Evolutionary conservation across 2,329 filamentous ascomycete species (phyloP).

Genomic region (Aspergillus cejpii): DNA sequence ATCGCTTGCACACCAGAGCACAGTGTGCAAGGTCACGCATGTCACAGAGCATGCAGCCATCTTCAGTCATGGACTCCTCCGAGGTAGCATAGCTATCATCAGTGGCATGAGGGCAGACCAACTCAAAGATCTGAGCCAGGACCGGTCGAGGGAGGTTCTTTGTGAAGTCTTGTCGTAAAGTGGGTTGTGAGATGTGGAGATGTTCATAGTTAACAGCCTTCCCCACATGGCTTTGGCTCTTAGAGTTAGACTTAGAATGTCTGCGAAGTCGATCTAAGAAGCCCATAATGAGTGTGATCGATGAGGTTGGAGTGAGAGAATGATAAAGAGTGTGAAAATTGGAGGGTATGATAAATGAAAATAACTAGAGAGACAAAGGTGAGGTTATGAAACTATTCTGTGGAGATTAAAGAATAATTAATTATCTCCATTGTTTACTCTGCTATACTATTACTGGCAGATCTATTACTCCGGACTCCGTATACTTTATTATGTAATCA

Average conservation of each 20-base stretch:
- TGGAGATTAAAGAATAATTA: no score
- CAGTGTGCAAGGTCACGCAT: constrained; percentile 80
- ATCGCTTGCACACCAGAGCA: constrained; percentile 64
- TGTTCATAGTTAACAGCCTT: constrained; percentile 19
- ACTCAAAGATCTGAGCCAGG: constrained; percentile 68
- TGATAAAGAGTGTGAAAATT: background rate
- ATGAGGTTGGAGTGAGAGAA: constrained; percentile 3
- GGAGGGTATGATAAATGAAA: no score
- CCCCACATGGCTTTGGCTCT: constrained; percentile 24
- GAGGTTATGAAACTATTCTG: no score
- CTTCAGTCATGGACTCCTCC: constrained; percentile 69
- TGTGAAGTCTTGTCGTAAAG: constrained; percentile 33
- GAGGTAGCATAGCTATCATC: constrained; percentile 76
- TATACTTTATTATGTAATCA: no score
- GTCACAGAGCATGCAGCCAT: constrained; percentile 89
- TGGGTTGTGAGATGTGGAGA: constrained; percentile 15
- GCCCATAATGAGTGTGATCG: constrained; percentile 22
- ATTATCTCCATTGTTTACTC: no score
- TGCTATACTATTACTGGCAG: no score
- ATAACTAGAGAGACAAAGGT: no score
- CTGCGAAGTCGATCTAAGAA: constrained; percentile 27
- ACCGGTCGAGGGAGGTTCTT: constrained; percentile 59
- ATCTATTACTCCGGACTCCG: no score
- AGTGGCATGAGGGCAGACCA: constrained; percentile 72
- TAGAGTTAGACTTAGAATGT: constrained; percentile 25